phyloP scores from a whole-genome alignment of 148 eudicot genomes.

The Bassia scoparia region DNA sequence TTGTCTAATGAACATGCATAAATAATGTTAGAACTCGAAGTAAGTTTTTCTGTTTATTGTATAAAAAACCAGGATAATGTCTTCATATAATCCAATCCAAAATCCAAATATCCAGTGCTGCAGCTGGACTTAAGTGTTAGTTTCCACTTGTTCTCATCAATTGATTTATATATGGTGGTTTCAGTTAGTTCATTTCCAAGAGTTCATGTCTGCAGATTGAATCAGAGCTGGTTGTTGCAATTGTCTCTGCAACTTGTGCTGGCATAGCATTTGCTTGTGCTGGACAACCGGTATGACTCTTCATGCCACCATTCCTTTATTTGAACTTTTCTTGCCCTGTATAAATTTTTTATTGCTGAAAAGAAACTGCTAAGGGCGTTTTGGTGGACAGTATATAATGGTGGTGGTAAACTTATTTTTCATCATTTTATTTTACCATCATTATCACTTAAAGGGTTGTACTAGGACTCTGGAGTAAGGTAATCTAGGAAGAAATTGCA shows the following conservation, averaged over 20 bases:
- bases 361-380: no score
- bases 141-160: background rate
- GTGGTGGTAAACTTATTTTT: no score
- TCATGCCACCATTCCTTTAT: background rate
- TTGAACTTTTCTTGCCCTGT: background rate
- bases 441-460: no score
- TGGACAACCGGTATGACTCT: conserved; percentile 83
- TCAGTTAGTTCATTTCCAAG: conserved; percentile 5
- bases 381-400: no score
- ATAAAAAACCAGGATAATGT: conserved; percentile 95
- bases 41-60: conserved; percentile 15
- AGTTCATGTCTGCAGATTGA: conserved; percentile 53
- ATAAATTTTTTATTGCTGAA: no score
- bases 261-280: conserved; percentile 99
- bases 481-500: no score
- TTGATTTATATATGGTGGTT: conserved; percentile 2
- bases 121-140: conserved; percentile 89
- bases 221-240: conserved; percentile 90
- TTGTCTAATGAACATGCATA: no score
- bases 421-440: no score
- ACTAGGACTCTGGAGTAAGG: no score
- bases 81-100: conserved; percentile 89
- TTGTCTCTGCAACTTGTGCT: conserved; percentile 98
- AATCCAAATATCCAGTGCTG: conserved; percentile 87
- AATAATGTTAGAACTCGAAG: conserved; percentile 11